Evolutionary conservation across 1,139 yeast species (phyloP), one percentile per base, ranked within the genome.

Genomic region (Protomyces arabidopsidicola): DNA sequence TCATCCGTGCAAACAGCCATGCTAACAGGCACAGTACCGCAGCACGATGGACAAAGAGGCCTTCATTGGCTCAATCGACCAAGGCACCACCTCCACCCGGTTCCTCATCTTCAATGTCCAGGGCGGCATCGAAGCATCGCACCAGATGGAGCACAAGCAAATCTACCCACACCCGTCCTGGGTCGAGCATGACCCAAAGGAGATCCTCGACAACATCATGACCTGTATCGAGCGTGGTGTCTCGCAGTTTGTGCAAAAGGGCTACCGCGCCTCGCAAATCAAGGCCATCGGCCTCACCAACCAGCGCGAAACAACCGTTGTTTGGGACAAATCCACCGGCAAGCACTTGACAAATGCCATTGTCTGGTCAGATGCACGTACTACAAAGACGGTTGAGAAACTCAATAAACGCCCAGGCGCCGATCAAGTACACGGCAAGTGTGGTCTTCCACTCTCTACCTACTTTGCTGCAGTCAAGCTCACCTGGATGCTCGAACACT

Each of bases 291-390:
- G 70, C 22, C 84, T 91, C 71, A 95, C 97, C 66, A 91, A 90
- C 77, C 95, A 91, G 93, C 84, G 98, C 74, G 97, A 91, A 76
- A 90, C 98, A 55, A 87, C 97, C 38, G 83, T 91, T 65, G 86
- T 91, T 61, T 91, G 97, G 97, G 86, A 90, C 65, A 81, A 85
- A 70, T 80, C 80, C 65, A 90, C 97, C 1, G 97, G 97, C 55
- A 79, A 81, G 70, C 95, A 97, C 1, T 81, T 89, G 65, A 81
- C 86, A 73, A 86, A 88, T 72, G 97, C 97, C 73, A 89, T 91
- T 73, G 96, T 93, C 57, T 91, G 98, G 98, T 88, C 95, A 67
- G 98, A 91, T 76, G 88, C 96, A 51, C 83, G 98, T 73, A 91
- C 96, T 39, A 76, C 88, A 9, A 85, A 81, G 48, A 82, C 89